Conservation (phyloP, 495 filamentous ascomycete species). For the Bryoglossum gracile region DNA sequence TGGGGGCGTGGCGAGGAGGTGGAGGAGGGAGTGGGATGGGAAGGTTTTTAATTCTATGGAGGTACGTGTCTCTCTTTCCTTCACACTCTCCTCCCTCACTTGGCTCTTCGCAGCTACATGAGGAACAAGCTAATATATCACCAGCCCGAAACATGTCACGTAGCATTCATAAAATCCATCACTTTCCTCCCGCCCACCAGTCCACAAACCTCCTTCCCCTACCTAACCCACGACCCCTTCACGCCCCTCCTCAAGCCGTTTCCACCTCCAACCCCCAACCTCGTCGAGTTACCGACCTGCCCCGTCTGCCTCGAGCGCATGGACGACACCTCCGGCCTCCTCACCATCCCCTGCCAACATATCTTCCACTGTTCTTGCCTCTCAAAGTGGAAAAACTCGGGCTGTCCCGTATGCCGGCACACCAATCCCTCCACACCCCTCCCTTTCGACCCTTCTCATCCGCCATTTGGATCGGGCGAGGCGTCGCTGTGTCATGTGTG, state of each 20-base stretch:
- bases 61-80: conserved; percentile 43
- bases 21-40: conserved; percentile 86
- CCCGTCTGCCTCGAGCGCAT: conserved; percentile 96
- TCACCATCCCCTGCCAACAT: conserved; percentile 96
- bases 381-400: conserved; percentile 89
- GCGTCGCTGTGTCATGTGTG: conserved; percentile 59
- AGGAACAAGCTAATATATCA: background rate
- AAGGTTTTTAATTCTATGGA: conserved; percentile 92
- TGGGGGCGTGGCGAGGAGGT: conserved; percentile 62
- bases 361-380: conserved; percentile 97
- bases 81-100: background rate
- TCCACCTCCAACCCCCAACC: conserved; percentile 81
- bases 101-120: too few relatives aligned
- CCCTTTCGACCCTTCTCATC: conserved; percentile 28
- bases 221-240: conserved; percentile 60
- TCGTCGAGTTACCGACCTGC: conserved; percentile 91
- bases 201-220: conserved; percentile 44
- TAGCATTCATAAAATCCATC: conserved; percentile 91
- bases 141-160: conserved; percentile 95
- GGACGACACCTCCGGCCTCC: conserved; percentile 91
- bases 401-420: conserved; percentile 82
- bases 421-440: conserved; percentile 23
- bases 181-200: conserved; percentile 44
- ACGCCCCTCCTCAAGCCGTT: conserved; percentile 69
- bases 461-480: conserved; percentile 38